Evolutionary conservation across 805 yeast species (phyloP).

Genomic region (Wickerhamomyces bovis): DNA sequence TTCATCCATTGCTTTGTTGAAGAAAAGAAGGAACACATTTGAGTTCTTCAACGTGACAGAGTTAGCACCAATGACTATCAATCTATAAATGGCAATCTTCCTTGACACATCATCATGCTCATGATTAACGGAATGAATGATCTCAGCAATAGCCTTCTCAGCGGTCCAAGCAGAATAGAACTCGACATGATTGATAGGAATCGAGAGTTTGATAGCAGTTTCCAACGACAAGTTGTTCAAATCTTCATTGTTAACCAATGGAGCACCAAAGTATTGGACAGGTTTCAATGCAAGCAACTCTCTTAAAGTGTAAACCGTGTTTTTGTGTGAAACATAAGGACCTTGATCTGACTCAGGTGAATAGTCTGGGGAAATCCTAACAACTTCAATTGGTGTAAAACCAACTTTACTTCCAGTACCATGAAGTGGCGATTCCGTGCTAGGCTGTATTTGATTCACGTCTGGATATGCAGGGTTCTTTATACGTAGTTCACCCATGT

Average conservation of each 20-base stretch:
- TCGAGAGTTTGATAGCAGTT: conserved; percentile 8
- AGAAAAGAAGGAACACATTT: conserved; percentile 31
- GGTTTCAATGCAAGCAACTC: conserved; percentile 16
- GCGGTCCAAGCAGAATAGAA: conserved; percentile 24
- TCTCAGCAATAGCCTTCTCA: conserved; percentile 21
- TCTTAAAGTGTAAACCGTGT: conserved; percentile 11
- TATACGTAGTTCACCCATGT: neutral
- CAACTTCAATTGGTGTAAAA: conserved; percentile 7
- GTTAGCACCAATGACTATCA: conserved; percentile 31
- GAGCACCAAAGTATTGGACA: conserved; percentile 12
- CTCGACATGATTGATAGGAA: conserved; percentile 6
- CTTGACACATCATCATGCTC: conserved; percentile 22
- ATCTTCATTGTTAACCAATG: conserved; percentile 5
- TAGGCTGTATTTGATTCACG: neutral
- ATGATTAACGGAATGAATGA: conserved; percentile 9
- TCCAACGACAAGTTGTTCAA: neutral
- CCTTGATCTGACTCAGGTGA: conserved; percentile 1
- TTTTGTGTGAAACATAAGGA: neutral
- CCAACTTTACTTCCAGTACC: neutral
- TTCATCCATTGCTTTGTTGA: conserved; percentile 33
- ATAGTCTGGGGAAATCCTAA: conserved; percentile 7
- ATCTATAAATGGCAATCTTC: conserved; percentile 24
- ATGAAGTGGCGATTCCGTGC: neutral
- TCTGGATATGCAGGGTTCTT: conserved; percentile 19
- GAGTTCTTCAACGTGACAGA: conserved; percentile 28